Evolutionary conservation across 805 yeast species (phyloP).

Genomic region (Wickerhamiella allomyrinae): DNA sequence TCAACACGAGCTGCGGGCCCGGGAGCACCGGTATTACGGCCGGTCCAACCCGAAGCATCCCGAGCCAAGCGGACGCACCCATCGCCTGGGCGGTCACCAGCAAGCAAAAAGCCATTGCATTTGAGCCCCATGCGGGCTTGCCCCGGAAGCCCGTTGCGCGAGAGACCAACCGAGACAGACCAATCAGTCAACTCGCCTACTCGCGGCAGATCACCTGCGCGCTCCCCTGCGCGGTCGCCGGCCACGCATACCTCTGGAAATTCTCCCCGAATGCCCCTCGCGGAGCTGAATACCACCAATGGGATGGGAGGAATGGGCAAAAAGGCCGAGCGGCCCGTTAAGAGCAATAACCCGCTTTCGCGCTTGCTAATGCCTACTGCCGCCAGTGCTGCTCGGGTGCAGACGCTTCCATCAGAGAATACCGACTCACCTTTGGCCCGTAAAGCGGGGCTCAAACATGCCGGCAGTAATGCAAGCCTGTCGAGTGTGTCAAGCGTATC

Average conservation of each 20-base stretch:
- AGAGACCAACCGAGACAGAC: too few relatives aligned
- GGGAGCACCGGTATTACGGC: too few relatives aligned
- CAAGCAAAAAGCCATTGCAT: too few relatives aligned
- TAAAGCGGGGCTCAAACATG: not conserved
- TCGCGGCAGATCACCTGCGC: not conserved
- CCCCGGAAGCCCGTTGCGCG: too few relatives aligned
- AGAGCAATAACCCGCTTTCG: not conserved
- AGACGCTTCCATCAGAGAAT: not conserved
- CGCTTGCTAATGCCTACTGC: not conserved
- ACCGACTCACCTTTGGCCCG: not conserved
- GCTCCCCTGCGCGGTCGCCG: not conserved
- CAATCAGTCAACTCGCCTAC: too few relatives aligned
- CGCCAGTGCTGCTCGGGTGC: constrained; percentile 1
- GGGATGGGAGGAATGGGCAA: not conserved
- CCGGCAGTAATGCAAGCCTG: not conserved
- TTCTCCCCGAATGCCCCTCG: not conserved
- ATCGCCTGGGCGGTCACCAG: too few relatives aligned
- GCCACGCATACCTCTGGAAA: too few relatives aligned
- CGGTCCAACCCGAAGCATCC: too few relatives aligned
- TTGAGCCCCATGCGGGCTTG: too few relatives aligned
- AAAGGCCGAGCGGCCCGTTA: not conserved
- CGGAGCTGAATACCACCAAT: not conserved
- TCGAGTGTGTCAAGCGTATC: not conserved
- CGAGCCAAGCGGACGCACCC: too few relatives aligned
- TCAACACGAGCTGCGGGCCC: too few relatives aligned